A percentile compares a stretch with the other conserved stretches of the same genome.
Conservation (phyloP, 2,329 filamentous ascomycete genomes). For the Phyllosticta citriasiana region DNA sequence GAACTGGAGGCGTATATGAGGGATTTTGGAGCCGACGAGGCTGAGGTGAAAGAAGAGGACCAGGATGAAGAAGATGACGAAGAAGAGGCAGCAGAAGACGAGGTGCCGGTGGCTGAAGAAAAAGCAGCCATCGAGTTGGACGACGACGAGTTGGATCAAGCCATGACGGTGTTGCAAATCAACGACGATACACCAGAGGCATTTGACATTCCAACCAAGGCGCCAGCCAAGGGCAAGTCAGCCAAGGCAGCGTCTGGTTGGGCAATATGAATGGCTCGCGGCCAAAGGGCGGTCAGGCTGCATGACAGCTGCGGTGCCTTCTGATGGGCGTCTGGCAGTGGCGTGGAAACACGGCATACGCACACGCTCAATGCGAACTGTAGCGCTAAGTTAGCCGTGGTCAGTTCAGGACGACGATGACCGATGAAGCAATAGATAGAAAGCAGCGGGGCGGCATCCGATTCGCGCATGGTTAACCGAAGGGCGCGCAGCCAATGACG, state of each 20-base stretch:
- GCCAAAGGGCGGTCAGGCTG: background rate
- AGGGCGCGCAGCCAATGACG: background rate
- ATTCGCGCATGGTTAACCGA: background rate
- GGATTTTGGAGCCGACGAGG: conserved; percentile 50
- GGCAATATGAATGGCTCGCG: conserved; percentile 11
- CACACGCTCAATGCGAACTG: background rate
- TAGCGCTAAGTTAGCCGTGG: background rate
- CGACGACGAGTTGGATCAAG: conserved; percentile 1
- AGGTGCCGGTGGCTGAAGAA: background rate
- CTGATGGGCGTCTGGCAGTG: background rate
- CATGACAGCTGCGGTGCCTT: background rate
- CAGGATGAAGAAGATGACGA: conserved; percentile 12
- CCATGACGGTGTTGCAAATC: conserved; percentile 29
- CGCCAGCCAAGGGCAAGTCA: background rate
- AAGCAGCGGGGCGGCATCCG: background rate
- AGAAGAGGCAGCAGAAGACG: conserved; percentile 1
- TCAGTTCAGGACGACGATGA: background rate
- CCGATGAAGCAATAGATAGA: background rate
- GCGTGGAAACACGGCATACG: background rate
- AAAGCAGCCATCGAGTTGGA: conserved; percentile 3
- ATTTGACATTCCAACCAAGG: background rate
- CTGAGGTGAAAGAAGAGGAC: conserved; percentile 13
- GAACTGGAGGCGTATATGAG: conserved; percentile 88
- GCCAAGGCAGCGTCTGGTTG: conserved; percentile 11
- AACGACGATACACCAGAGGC: conserved; percentile 21